phyloP scores from a whole-genome alignment of 2,329 filamentous ascomycete species.

The Metarhizium album region DNA sequence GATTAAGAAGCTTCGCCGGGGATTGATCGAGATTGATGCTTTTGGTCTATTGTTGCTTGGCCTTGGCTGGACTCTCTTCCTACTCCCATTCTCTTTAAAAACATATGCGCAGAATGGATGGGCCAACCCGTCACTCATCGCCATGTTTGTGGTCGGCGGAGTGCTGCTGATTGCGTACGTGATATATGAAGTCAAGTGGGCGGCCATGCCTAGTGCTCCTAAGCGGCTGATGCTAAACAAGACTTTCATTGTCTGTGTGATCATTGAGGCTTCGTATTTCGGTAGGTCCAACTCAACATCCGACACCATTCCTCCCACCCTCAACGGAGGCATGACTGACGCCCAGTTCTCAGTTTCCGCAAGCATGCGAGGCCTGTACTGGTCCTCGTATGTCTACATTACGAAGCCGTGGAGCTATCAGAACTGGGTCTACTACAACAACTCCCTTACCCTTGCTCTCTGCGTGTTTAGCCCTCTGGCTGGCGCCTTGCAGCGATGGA shows the following conservation, averaged over 20 bases:
- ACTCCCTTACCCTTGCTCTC: constrained; percentile 24
- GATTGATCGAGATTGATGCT: constrained; percentile 29
- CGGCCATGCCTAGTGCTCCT: constrained; percentile 15
- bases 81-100: constrained; percentile 56
- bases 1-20: constrained; percentile 17
- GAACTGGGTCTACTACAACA: constrained; percentile 25
- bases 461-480: constrained; percentile 22
- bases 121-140: constrained; percentile 31
- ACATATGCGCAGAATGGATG: constrained; percentile 28
- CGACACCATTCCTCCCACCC: background rate
- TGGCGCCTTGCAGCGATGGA: constrained; percentile 21
- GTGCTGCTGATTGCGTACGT: constrained; percentile 30
- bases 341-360: constrained; percentile 14
- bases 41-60: constrained; percentile 34
- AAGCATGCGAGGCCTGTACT: constrained; percentile 21
- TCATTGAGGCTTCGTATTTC: constrained; percentile 20
- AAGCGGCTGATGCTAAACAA: constrained; percentile 18
- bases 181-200: constrained; percentile 33
- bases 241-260: constrained; percentile 19
- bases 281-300: constrained; percentile 7
- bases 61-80: constrained; percentile 43
- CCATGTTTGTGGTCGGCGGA: constrained; percentile 28
- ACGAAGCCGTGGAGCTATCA: constrained; percentile 23
- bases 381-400: constrained; percentile 22
- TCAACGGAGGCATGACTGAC: background rate